Conservation (phyloP, 371 early-diverging fungal species). For the Gilbertella persicaria region DNA sequence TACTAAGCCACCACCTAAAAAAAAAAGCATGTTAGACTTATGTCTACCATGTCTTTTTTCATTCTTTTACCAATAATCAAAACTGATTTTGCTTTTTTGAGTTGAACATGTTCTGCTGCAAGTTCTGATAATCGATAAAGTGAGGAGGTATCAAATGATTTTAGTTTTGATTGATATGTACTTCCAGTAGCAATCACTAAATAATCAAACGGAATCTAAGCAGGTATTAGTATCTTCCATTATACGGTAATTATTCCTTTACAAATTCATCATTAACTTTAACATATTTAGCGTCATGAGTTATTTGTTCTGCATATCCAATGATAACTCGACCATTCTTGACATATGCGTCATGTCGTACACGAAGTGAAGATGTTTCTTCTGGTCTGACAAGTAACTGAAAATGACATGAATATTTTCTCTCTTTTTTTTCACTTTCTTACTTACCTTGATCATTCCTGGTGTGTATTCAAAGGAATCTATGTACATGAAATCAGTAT, state of each 20-base stretch:
- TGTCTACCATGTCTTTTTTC: background rate
- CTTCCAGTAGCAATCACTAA: slow-evolving; percentile 73
- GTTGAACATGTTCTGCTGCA: slow-evolving; percentile 41
- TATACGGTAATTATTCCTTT: background rate
- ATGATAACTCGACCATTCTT: slow-evolving; percentile 47
- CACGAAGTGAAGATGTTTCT: slow-evolving; percentile 30
- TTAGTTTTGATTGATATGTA: slow-evolving; percentile 53
- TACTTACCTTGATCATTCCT: no score
- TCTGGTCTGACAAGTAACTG: slow-evolving; percentile 37
- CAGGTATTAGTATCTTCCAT: background rate
- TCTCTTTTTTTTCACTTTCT: slow-evolving; percentile 20
- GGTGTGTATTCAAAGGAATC: slow-evolving; percentile 35
- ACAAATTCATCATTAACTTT: slow-evolving; percentile 17
- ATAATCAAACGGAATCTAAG: slow-evolving; percentile 67
- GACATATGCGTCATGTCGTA: slow-evolving; percentile 42
- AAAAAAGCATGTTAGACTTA: background rate
- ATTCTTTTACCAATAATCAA: slow-evolving; percentile 43
- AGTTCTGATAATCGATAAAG: slow-evolving; percentile 35
- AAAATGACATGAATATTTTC: no score
- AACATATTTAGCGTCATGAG: slow-evolving; percentile 29
- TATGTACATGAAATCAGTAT: no score
- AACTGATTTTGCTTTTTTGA: slow-evolving; percentile 54
- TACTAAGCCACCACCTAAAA: slow-evolving; percentile 65
- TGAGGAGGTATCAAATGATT: slow-evolving; percentile 46
- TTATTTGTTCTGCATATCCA: slow-evolving; percentile 40